Evolutionary conservation across 192 early-diverging fungal genomes (phyloP), one percentile per base, ranked within the genome.

Genomic region (Cladochytrium replicatum): DNA sequence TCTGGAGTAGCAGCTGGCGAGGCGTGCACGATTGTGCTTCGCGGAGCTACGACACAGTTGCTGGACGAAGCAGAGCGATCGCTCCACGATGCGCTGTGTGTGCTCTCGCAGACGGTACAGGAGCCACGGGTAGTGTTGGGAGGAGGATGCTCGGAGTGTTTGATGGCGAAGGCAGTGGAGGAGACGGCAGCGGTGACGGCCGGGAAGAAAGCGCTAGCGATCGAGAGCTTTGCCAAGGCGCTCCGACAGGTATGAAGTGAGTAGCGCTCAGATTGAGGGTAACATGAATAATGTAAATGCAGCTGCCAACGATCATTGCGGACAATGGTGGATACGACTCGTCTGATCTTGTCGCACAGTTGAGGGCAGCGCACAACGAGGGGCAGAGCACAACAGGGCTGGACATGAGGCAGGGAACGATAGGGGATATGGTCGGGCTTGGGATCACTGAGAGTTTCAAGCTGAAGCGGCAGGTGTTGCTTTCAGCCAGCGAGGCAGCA

Each of bases 321-420:
- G 92, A 95, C 58, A 99, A 99, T 45, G 96, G 89, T 38, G 96
- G 93, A 46, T 91, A 89, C 52, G 96, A 99, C 61, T 88, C 84
- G 45, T 79, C 88, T 8, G 93, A 97, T 55, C 72, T 99, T 38
- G 93, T 97, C 13, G 76, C 93, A 37, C 79, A 79, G 66, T 77
- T 99, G 48, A 82, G 93, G 29, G 96, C 96, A 15, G 82, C 88
- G 21, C 96, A 99, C 63, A 83, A 92, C 62, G 84, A 88, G 21
- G 91, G 85, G 11, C 68, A 90, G 41, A 60, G 53, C 3, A 80
- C 78, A 1, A 68, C 65, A 41, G 95, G 95, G 21, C 58, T 99
- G 48, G 75, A 98, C 60, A 92, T 99, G 85, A 77, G 77, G 45
- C 60, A 83, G 13, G 91, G 90, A 27, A 60, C 61, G 4, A 67